phyloP scores from a whole-genome alignment of 2,329 filamentous ascomycete genomes.

The Biscogniauxia marginata region DNA sequence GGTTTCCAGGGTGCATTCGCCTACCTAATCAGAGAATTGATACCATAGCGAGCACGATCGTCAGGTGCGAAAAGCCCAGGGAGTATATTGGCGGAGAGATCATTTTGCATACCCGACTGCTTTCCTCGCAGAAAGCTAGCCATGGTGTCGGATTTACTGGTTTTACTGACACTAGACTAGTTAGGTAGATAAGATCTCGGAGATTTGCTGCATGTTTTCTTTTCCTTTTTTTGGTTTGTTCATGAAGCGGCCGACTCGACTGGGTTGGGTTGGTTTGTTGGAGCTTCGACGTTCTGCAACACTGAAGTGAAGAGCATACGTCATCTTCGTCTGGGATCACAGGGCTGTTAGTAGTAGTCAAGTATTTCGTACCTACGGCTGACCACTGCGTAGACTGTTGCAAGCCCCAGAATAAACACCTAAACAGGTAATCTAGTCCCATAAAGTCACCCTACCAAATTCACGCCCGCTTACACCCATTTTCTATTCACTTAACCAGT shows the following conservation, averaged over 20 bases:
- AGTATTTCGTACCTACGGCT: too few relatives aligned
- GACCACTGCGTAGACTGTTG: too few relatives aligned
- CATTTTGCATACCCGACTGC: conserved; percentile 88
- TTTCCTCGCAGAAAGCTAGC: conserved; percentile 86
- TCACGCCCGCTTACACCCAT: too few relatives aligned
- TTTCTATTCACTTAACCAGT: too few relatives aligned
- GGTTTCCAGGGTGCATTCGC: conserved; percentile 10
- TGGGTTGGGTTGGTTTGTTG: not conserved
- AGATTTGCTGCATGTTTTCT: not conserved
- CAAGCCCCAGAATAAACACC: too few relatives aligned
- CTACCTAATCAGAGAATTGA: conserved; percentile 72
- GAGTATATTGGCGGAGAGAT: conserved; percentile 79
- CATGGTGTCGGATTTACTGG: conserved; percentile 52
- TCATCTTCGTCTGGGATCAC: conserved; percentile 7
- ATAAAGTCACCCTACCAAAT: too few relatives aligned
- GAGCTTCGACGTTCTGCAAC: not conserved
- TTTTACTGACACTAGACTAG: conserved; percentile 6
- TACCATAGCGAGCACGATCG: conserved; percentile 78
- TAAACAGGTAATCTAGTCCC: too few relatives aligned
- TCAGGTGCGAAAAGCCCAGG: conserved; percentile 79
- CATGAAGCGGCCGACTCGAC: not conserved
- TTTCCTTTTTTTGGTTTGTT: conserved; percentile 1
- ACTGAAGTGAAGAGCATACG: conserved; percentile 1
- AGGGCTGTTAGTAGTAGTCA: too few relatives aligned
- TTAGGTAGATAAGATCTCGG: conserved; percentile 1